These are phyloP conservation scores for Tuber melanosporum DNA, from an alignment of 495 filamentous ascomycete species.

Conservation along the genomic window DNA sequence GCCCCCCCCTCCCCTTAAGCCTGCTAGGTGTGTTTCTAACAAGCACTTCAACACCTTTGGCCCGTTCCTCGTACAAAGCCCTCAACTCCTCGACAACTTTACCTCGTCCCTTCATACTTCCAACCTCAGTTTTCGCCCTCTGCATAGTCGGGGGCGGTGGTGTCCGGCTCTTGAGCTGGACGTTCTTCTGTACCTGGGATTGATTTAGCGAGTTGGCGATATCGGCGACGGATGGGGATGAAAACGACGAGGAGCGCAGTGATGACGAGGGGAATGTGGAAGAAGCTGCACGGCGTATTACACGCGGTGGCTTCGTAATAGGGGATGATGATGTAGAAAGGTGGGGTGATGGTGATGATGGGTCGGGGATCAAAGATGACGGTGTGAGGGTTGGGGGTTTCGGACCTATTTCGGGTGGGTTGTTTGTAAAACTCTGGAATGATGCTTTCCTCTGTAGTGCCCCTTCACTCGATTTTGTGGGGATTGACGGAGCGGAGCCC, in stretches of 20 bases:
- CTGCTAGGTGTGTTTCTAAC: slow-evolving; percentile 24
- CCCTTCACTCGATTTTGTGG: neutral
- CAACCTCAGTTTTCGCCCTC: slow-evolving; percentile 27
- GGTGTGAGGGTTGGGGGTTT: slow-evolving; percentile 18
- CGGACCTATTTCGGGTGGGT: neutral
- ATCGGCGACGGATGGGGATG: slow-evolving; percentile 16
- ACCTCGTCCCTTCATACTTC: slow-evolving; percentile 22
- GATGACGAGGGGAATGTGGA: slow-evolving; percentile 29
- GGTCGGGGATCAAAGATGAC: slow-evolving; percentile 29
- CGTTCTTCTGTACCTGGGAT: slow-evolving; percentile 30
- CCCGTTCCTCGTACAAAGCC: slow-evolving; percentile 32
- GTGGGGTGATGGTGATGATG: slow-evolving; percentile 25
- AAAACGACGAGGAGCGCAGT: slow-evolving; percentile 18
- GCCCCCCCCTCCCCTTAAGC: slow-evolving; percentile 28
- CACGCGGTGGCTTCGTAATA: slow-evolving; percentile 21
- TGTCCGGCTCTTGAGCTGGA: slow-evolving; percentile 10
- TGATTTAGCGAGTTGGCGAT: slow-evolving; percentile 35
- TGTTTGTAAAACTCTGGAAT: neutral
- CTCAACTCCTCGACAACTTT: slow-evolving; percentile 32
- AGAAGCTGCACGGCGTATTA: slow-evolving; percentile 28
- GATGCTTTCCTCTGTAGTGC: neutral
- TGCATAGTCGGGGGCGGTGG: slow-evolving; percentile 11
- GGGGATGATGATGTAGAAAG: slow-evolving; percentile 22
- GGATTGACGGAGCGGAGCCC: neutral
- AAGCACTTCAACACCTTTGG: slow-evolving; percentile 29